Percentiles rank a stretch among this genome's conserved stretches.
Evolutionary conservation across 169 alveolate species (phyloP).

Genomic region (Plasmodium sp.): DNA sequence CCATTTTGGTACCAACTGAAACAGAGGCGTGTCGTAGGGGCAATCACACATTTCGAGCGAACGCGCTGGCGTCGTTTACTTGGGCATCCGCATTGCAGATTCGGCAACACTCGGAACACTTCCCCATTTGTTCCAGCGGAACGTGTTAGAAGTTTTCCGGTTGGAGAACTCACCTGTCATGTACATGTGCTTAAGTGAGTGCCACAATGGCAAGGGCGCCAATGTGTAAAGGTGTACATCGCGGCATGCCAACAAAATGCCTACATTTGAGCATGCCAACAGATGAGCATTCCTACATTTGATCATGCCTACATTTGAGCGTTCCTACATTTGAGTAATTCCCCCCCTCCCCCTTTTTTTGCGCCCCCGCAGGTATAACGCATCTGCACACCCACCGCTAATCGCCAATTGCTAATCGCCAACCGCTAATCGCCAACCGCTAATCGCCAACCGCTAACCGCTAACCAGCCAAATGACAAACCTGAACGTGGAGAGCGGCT

Average conservation of each 20-base stretch:
- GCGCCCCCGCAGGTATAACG: neutral
- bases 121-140: neutral
- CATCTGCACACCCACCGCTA: neutral
- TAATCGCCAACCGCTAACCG: too few relatives aligned
- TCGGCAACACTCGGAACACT: neutral
- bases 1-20: neutral
- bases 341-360: neutral
- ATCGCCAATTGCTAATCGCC: too few relatives aligned
- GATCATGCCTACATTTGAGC: too few relatives aligned
- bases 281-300: neutral
- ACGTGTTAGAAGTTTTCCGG: neutral
- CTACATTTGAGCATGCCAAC: neutral
- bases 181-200: neutral
- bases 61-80: neutral
- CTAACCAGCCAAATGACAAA: constrained; percentile 17
- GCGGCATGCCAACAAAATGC: neutral
- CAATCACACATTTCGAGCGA: neutral
- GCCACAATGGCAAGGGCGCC: neutral
- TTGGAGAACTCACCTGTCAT: neutral
- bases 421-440: neutral
- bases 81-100: neutral
- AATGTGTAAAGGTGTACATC: neutral
- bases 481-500: constrained; percentile 66
- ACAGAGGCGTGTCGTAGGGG: neutral
- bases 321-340: neutral